Base-by-base conservation (phyloP, 805 yeast species). In the Metschnikowia noctiluminum region DNA sequence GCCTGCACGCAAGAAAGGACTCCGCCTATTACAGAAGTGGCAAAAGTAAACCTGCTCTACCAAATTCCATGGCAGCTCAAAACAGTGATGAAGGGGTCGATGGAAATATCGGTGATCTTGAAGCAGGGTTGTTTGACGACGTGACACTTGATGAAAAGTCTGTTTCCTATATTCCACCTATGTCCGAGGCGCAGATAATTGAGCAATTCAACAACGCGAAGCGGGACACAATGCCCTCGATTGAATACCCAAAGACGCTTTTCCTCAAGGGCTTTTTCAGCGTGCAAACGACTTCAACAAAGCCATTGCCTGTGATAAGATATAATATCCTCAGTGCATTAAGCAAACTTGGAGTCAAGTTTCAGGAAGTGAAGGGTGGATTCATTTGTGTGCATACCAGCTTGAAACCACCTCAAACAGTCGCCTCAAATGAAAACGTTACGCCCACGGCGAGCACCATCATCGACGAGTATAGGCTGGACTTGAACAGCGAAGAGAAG, bases 201-300 rank as follows among this genome's bases (percentile, higher is more conserved):
- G 73, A 70, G 28, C 74, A 74, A 50, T 70, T 68, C 60, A 64
- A 71, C 45, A 57, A 70, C 51, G 90, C 95, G 12, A 79, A 82
- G 48, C 81, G 85, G 2, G 89, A 88, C 47, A 69, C 86, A 13
- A 90, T 91, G 97, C 96, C 95, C 28, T 89, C 97, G 0, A 89
- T 92, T 64, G 97, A 91, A 62, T 89, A 83, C 62, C 96, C 97
- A 51, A 86, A 86, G 69, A 91, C 96, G 1, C 77, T 91, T 55
- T 90, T 89, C 72, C 76, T 91, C 64, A 89, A 90, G 63, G 97
- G 97, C 1, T 91, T 92, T 62, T 91, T 91, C 69, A 84, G 92
- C 51, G 97, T 91, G 42, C 97, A 91, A 69, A 88, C 96, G 1
- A 91, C 98, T 0, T 89, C 97, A 2, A 88, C 96, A 4, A 89